Evolutionary conservation across 1,284 basidiomycete genomes (phyloP).

Genomic region (Heterobasidion irregulare): DNA sequence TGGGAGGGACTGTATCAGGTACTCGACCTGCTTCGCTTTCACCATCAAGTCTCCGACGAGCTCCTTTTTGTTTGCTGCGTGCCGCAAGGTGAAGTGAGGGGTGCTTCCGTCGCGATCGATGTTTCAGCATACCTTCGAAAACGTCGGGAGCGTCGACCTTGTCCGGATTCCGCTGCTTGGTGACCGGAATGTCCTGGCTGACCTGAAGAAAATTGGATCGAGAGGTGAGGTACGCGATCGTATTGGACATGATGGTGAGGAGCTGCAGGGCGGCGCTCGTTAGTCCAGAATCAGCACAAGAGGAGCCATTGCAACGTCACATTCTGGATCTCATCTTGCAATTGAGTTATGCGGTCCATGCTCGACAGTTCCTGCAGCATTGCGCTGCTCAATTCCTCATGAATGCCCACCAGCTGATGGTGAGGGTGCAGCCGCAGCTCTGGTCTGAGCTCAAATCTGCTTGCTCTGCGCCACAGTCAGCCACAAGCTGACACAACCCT

Average conservation of each 20-base stretch:
- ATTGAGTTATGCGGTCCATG: conserved; percentile 85
- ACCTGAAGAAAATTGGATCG: conserved; percentile 68
- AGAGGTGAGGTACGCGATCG: conserved; percentile 65
- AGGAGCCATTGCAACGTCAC: conserved; percentile 24
- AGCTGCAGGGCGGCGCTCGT: conserved; percentile 33
- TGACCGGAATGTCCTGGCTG: conserved; percentile 64
- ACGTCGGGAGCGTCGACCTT: conserved; percentile 64
- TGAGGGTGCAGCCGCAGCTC: neutral
- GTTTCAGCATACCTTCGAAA: conserved; percentile 44
- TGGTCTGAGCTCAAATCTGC: no score
- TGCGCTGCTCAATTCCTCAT: conserved; percentile 32
- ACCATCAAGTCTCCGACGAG: conserved; percentile 71
- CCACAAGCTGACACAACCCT: no score
- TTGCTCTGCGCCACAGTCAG: no score
- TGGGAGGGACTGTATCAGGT: conserved; percentile 69
- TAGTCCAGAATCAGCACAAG: neutral
- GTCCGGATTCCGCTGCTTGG: conserved; percentile 61
- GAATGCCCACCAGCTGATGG: neutral
- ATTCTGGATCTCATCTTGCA: conserved; percentile 83
- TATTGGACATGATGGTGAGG: conserved; percentile 75
- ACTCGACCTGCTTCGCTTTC: conserved; percentile 81
- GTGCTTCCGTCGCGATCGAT: neutral
- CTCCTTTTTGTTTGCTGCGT: conserved; percentile 67
- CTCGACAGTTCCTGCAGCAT: conserved; percentile 83
- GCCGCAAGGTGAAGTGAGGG: neutral